Percentiles rank a stretch among this genome's conserved stretches.
phyloP scores from a whole-genome alignment of 306 rosid genomes.

The Sesbania bispinosa region DNA sequence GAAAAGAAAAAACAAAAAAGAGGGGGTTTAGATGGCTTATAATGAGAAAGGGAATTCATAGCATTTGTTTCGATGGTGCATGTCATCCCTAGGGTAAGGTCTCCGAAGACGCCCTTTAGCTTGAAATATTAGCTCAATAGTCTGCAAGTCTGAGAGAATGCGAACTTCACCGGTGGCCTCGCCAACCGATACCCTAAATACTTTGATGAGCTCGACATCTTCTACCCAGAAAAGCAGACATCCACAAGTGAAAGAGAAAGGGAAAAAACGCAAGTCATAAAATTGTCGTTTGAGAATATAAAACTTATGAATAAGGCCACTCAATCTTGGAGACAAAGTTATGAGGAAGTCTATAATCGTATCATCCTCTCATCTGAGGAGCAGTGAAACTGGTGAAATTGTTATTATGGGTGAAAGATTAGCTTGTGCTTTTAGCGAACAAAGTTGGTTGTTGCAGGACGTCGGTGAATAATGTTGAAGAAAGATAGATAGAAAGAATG shows the following conservation, averaged over 20 bases:
- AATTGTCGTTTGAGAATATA: too few relatives aligned
- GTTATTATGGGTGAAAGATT: too few relatives aligned
- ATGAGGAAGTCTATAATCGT: too few relatives aligned
- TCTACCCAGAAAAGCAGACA: not conserved
- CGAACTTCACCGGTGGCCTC: constrained; percentile 41
- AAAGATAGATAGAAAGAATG: too few relatives aligned
- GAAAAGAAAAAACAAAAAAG: not conserved
- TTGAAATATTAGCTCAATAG: constrained; percentile 50
- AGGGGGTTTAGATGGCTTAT: not conserved
- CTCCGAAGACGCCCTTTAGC: constrained; percentile 43
- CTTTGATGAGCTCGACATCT: constrained; percentile 57
- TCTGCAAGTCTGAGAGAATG: constrained; percentile 60
- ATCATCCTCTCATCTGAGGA: too few relatives aligned
- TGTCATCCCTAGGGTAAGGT: constrained; percentile 47
- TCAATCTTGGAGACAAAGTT: too few relatives aligned
- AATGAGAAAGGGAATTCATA: constrained; percentile 24
- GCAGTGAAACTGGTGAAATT: too few relatives aligned
- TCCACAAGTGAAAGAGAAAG: not conserved
- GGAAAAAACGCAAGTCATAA: not conserved
- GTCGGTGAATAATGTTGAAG: too few relatives aligned
- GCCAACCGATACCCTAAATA: constrained; percentile 10
- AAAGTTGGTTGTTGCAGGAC: too few relatives aligned
- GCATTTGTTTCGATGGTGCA: constrained; percentile 36
- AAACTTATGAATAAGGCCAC: too few relatives aligned
- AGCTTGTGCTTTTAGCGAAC: too few relatives aligned